Conservation (phyloP, 2,329 filamentous ascomycete species). For the Xylaria sp. region DNA sequence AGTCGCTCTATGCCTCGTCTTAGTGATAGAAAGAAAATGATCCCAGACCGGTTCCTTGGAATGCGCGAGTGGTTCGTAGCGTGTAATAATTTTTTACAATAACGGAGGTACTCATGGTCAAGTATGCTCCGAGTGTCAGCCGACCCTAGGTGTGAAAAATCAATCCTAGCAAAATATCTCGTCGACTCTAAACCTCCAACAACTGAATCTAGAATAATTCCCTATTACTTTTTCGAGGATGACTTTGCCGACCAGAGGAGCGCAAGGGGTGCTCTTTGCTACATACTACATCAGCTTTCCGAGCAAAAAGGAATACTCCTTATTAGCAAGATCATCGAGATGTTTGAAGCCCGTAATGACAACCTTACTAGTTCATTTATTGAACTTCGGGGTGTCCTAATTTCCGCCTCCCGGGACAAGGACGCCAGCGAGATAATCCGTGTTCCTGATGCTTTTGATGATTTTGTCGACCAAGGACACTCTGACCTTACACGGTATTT, state of each 20-base stretch:
- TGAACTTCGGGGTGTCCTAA: constrained; percentile 38
- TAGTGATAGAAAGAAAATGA: too few relatives aligned
- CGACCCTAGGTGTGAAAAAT: constrained; percentile 58
- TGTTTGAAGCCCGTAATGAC: constrained; percentile 38
- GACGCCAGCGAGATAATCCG: constrained; percentile 25
- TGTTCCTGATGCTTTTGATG: constrained; percentile 24
- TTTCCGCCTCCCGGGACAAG: background rate
- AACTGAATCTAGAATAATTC: constrained; percentile 38
- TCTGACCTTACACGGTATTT: background rate
- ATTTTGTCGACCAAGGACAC: constrained; percentile 14
- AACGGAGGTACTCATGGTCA: constrained; percentile 3
- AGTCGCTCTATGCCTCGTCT: too few relatives aligned
- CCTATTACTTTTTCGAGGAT: constrained; percentile 60
- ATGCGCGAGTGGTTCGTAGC: too few relatives aligned
- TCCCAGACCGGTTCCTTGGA: too few relatives aligned
- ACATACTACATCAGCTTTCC: constrained; percentile 52
- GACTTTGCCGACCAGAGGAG: constrained; percentile 48
- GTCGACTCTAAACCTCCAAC: constrained; percentile 46
- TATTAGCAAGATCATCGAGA: constrained; percentile 36
- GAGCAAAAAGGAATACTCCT: constrained; percentile 39
- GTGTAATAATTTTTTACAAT: too few relatives aligned
- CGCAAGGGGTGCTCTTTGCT: constrained; percentile 9
- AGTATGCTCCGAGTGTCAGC: constrained; percentile 34
- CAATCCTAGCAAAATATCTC: constrained; percentile 53
- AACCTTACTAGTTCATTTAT: constrained; percentile 37